Conservation (phyloP, 2,329 filamentous ascomycete genomes). For the Verticillium dahliae region DNA sequence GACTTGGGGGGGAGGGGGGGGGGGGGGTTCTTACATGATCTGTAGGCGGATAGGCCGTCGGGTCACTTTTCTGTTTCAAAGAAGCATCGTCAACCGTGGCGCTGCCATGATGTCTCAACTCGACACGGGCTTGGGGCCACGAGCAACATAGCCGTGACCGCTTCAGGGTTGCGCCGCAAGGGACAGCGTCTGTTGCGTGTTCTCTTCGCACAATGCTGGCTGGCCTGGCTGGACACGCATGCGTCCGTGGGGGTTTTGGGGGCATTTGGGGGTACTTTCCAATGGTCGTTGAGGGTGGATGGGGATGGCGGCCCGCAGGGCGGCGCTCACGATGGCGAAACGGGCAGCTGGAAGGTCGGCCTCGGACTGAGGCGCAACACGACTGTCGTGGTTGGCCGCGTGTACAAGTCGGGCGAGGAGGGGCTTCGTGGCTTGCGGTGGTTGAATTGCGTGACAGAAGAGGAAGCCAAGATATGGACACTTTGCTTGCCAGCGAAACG, state of each 20-base stretch:
- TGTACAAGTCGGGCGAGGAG: background rate
- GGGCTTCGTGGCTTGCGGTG: background rate
- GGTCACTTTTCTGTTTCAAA: background rate
- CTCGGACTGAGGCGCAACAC: background rate
- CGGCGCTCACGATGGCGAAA: background rate
- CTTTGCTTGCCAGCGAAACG: background rate
- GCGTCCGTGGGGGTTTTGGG: background rate
- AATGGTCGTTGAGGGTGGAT: background rate
- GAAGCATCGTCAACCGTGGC: background rate
- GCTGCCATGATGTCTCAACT: background rate
- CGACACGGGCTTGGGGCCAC: background rate
- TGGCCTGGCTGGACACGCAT: background rate
- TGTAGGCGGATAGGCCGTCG: background rate
- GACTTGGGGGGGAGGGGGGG: no score
- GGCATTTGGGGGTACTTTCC: background rate
- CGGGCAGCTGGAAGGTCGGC: background rate
- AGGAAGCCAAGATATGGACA: background rate
- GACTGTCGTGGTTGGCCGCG: background rate
- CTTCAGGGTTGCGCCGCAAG: background rate
- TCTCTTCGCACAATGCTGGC: background rate
- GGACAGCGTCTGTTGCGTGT: background rate
- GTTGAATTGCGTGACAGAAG: background rate
- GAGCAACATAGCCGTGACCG: background rate
- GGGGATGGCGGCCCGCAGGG: background rate
- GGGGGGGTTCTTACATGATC: background rate